Evolutionary conservation across 495 filamentous ascomycete species (phyloP), one percentile per base, ranked within the genome.

Genomic region (Aspergillus diversus): DNA sequence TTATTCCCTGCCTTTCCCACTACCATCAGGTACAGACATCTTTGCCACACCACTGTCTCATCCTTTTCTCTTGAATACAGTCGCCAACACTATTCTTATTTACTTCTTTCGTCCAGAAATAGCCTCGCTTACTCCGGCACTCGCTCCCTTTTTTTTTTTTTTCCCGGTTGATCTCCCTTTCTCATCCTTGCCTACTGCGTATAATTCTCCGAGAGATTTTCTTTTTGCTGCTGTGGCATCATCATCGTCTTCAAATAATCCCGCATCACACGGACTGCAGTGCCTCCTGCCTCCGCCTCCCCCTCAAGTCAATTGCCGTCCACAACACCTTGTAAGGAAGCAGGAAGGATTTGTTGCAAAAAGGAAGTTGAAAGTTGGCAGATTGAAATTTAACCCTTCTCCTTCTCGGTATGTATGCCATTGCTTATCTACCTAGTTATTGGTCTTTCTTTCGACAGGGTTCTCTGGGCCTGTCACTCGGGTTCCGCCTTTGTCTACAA

Each of bases 191-290:
- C 49, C 58, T n/a, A 33, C 35, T 37, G 49, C 31, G 42, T 15
- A 37, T 55, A 57, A 66, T 61, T 59, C 48, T 61, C 67, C 62
- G 64, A 65, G 67, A 33, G 59, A 61, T 58, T 69, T 66, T 58
- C 49, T 17, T 32, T 33, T 46, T 31, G 56, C 53, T 55, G 59
- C 55, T 42, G 59, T 62, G 53, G 48, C 56, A 57, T 27, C 27
- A 37, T 34, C 21, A 9, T 17, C 43, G 42, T 33, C 63, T 54
- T 39, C 56, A 35, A 63, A 62, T 66, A 69, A 66, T 66, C 60
- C 64, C 64, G 61, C 64, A 65, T 62, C 55, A 33, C n/a, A 64
- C n/a, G 31, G 12, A 37, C 5, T 31, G n/a, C 27, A 43, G 39
- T 43, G 2, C 39, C 2, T 27, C 21, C 37, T 15, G 8, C 39